phyloP scores from a whole-genome alignment of 495 filamentous ascomycete species.

The Hypomontagnella submonticulosa region DNA sequence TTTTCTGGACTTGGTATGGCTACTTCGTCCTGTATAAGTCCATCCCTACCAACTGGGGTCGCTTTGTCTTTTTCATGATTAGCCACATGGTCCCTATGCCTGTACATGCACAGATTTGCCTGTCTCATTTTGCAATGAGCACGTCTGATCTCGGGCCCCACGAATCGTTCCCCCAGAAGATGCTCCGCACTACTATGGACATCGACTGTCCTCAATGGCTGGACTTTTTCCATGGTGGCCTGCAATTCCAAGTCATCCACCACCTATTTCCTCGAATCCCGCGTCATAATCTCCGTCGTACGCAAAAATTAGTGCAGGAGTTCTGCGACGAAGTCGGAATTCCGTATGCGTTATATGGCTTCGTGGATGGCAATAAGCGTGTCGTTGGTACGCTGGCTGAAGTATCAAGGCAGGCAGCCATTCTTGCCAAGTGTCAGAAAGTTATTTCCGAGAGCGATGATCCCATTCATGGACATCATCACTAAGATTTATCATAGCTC shows the following conservation, averaged over 20 bases:
- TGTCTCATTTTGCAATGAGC: conserved; percentile 97
- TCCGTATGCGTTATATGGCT: conserved; percentile 93
- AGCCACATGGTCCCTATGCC: conserved; percentile 89
- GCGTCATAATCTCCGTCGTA: conserved; percentile 86
- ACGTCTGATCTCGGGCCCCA: conserved; percentile 86
- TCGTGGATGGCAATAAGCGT: conserved; percentile 89
- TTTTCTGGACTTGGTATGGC: conserved; percentile 97
- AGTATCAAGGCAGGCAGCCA: conserved; percentile 85
- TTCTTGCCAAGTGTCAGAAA: conserved; percentile 87
- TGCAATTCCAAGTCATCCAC: conserved; percentile 97
- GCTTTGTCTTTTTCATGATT: conserved; percentile 81
- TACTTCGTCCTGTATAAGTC: conserved; percentile 83
- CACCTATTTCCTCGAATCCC: conserved; percentile 96
- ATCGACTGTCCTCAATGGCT: conserved; percentile 95
- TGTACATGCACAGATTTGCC: conserved; percentile 93
- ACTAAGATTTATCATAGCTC: conserved; percentile 30
- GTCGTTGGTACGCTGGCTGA: conserved; percentile 87
- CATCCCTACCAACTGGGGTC: conserved; percentile 75
- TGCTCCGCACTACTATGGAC: conserved; percentile 98
- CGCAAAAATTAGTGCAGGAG: conserved; percentile 84
- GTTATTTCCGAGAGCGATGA: conserved; percentile 55
- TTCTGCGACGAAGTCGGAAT: conserved; percentile 93
- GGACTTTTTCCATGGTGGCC: conserved; percentile 94
- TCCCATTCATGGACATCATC: conserved; percentile 52
- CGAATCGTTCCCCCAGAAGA: conserved; percentile 95